Evolutionary conservation across 169 alveolate genomes (phyloP).

Genomic region (Cryptosporidium canis): DNA sequence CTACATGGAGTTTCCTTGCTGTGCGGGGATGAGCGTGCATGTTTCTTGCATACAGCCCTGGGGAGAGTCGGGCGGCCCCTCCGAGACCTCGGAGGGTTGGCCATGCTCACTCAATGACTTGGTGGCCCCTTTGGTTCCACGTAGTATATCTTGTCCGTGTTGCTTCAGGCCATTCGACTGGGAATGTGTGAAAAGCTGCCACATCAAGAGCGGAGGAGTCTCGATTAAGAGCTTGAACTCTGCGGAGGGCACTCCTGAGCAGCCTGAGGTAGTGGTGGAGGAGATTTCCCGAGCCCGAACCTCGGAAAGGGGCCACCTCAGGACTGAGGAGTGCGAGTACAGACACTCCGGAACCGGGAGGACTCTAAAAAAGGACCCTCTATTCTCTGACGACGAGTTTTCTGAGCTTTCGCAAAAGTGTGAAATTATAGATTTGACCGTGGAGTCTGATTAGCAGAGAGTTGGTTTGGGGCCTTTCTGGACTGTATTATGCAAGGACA

Average conservation of each 20-base stretch:
- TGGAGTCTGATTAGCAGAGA: conserved; percentile 32
- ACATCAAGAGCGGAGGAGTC: neutral
- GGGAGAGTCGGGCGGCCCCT: conserved; percentile 23
- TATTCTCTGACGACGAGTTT: conserved; percentile 13
- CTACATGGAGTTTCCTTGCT: conserved; percentile 50
- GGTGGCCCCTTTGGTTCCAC: conserved; percentile 41
- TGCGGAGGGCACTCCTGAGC: neutral
- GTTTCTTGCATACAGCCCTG: conserved; percentile 42
- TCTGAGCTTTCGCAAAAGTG: conserved; percentile 46
- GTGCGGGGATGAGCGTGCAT: conserved; percentile 2
- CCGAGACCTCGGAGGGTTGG: neutral
- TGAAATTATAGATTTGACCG: conserved; percentile 62
- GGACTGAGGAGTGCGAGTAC: neutral
- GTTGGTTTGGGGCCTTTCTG: no score
- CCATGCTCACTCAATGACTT: neutral
- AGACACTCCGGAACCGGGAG: neutral
- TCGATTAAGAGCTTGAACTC: neutral
- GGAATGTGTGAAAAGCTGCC: neutral
- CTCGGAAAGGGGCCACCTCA: neutral
- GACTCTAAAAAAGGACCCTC: neutral
- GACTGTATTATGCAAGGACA: no score
- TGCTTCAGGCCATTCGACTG: conserved; percentile 23
- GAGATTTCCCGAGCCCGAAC: neutral
- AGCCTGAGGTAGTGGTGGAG: neutral
- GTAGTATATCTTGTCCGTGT: conserved; percentile 19